Evolutionary conservation across 805 yeast genomes (phyloP).

Genomic region (Wickerhamomyces canadensis): DNA sequence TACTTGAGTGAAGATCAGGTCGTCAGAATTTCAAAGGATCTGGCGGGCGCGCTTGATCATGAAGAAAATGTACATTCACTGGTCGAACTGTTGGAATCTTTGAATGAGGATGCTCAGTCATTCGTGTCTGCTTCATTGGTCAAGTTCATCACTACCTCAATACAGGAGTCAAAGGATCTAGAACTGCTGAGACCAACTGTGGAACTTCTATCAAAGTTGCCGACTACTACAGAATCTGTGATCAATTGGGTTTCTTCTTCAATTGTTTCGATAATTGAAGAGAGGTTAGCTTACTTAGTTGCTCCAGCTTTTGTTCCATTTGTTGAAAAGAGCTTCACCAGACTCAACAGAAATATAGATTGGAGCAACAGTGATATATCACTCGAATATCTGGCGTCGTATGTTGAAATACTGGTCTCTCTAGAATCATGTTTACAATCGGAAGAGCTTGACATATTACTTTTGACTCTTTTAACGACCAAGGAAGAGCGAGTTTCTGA

Average conservation of each 20-base stretch:
- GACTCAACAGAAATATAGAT: background rate
- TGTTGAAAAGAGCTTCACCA: background rate
- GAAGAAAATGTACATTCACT: background rate
- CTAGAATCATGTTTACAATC: constrained; percentile 3
- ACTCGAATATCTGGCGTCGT: background rate
- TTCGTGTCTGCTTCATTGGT: background rate
- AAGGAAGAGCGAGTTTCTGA: constrained; percentile 34
- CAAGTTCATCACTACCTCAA: background rate
- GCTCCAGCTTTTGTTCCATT: background rate
- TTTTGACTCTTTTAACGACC: constrained; percentile 31
- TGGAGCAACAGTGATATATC: background rate
- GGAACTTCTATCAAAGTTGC: constrained; percentile 6
- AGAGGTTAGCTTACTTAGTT: constrained; percentile 5
- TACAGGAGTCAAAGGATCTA: background rate
- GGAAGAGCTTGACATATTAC: constrained; percentile 21
- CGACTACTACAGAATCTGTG: constrained; percentile 1
- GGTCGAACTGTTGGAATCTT: background rate
- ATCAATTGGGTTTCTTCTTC: constrained; percentile 7
- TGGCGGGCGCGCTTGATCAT: background rate
- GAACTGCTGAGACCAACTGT: background rate
- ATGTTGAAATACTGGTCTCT: constrained; percentile 14
- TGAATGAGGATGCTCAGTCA: background rate
- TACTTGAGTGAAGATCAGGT: background rate
- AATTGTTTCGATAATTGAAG: constrained; percentile 2
- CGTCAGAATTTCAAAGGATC: background rate